Evolutionary conservation across 2,329 filamentous ascomycete genomes (phyloP).

Genomic region (Penicillium sp.): DNA sequence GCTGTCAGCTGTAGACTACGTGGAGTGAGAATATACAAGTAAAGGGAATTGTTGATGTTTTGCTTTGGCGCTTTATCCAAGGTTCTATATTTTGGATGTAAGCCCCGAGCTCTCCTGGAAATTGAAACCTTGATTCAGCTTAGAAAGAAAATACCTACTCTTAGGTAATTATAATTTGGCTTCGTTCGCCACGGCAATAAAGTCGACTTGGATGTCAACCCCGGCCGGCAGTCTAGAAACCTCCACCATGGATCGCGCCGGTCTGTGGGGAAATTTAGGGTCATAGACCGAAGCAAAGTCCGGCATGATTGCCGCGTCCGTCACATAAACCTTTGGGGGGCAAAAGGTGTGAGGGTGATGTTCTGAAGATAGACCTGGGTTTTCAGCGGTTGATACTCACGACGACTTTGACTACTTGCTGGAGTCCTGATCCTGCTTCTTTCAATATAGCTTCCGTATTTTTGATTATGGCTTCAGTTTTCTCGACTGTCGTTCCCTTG

Average conservation of each 20-base stretch:
- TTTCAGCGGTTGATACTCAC: background rate
- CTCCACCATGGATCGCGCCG: slow-evolving; percentile 17
- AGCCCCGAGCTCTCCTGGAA: too few species aligned
- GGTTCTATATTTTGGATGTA: too few species aligned
- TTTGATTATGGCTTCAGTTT: slow-evolving; percentile 56
- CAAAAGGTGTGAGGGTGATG: too few species aligned
- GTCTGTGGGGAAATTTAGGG: slow-evolving; percentile 11
- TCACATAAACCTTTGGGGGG: slow-evolving; percentile 11
- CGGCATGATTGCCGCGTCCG: slow-evolving; percentile 10
- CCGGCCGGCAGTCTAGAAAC: slow-evolving; percentile 13
- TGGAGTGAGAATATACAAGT: too few species aligned
- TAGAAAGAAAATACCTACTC: too few species aligned
- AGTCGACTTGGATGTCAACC: slow-evolving; percentile 15
- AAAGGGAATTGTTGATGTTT: too few species aligned
- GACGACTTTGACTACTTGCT: slow-evolving; percentile 76
- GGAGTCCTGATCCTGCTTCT: slow-evolving; percentile 69
- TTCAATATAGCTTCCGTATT: slow-evolving; percentile 72
- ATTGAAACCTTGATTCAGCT: too few species aligned
- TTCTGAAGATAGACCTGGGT: too few species aligned
- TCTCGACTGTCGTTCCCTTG: slow-evolving; percentile 27
- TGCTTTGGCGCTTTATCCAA: too few species aligned
- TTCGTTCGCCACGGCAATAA: slow-evolving; percentile 5
- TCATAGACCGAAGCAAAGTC: slow-evolving; percentile 15
- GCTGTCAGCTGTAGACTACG: too few species aligned
- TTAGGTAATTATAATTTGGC: too few species aligned